phyloP scores from a whole-genome alignment of 1,139 yeast genomes.

The Citeromyces hawaiiensis region DNA sequence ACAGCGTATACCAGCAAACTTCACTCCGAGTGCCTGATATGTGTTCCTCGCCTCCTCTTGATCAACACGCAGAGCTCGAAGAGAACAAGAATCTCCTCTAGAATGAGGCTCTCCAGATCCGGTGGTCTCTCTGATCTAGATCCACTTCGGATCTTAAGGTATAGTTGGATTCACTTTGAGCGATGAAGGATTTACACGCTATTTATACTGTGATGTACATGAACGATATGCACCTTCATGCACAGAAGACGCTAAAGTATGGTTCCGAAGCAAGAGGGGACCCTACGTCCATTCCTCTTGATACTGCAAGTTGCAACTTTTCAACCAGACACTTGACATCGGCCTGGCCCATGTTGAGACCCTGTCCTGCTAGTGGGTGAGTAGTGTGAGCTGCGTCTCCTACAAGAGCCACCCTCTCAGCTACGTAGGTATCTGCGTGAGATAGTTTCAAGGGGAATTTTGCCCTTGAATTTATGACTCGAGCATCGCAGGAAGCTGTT shows the following conservation, averaged over 20 bases:
- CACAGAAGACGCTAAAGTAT: conserved; percentile 72
- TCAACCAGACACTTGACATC: conserved; percentile 65
- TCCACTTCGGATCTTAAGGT: no score
- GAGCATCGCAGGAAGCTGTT: conserved; percentile 55
- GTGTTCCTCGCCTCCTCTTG: no score
- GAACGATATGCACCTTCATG: no score
- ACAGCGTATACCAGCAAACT: no score
- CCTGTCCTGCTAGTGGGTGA: conserved; percentile 97
- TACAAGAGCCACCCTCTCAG: conserved; percentile 75
- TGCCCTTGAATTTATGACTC: conserved; percentile 54
- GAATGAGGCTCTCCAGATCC: no score
- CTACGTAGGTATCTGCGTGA: conserved; percentile 82
- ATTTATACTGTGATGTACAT: no score
- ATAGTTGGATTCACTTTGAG: no score
- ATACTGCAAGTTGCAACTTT: conserved; percentile 57
- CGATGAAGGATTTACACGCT: no score
- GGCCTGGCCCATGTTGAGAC: conserved; percentile 95
- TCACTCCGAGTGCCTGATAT: no score
- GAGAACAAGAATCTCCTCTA: no score
- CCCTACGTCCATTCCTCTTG: conserved; percentile 84
- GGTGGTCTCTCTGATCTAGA: no score
- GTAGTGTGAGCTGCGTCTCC: conserved; percentile 99
- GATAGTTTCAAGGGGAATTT: conserved; percentile 80
- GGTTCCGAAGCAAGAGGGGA: conserved; percentile 73
- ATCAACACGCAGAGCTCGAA: no score